Percentiles rank a stretch among this genome's conserved stretches.
Evolutionary conservation across 257 asterid genomes (phyloP).

Genomic region (Jaltomata sinuosa): DNA sequence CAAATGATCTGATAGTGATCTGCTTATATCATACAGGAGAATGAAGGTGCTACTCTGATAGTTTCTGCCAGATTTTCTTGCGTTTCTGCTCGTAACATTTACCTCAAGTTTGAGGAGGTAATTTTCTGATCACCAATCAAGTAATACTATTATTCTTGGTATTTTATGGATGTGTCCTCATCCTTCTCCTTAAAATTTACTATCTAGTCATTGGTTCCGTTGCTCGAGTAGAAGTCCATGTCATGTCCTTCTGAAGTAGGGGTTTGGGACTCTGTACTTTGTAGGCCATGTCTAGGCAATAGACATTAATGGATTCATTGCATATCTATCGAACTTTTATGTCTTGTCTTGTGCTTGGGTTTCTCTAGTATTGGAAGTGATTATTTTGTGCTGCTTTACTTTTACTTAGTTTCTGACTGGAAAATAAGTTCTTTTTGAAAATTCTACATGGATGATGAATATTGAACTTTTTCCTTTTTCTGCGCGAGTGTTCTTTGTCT

Average conservation of each 20-base stretch:
- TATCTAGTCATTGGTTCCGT: not conserved
- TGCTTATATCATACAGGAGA: conserved; percentile 39
- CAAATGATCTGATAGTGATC: not conserved
- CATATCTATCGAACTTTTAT: not conserved
- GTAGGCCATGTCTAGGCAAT: not conserved
- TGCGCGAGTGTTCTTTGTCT: not conserved
- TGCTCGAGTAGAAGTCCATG: not conserved
- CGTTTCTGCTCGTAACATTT: conserved; percentile 64
- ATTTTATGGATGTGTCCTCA: not conserved
- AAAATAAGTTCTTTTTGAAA: not conserved
- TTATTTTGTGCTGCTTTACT: not conserved
- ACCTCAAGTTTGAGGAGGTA: conserved; percentile 86
- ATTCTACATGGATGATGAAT: not conserved
- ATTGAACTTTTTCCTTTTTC: not conserved
- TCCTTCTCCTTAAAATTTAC: not conserved
- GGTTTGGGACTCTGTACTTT: not conserved
- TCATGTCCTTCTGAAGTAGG: not conserved
- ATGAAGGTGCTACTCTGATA: conserved; percentile 80
- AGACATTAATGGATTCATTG: not conserved
- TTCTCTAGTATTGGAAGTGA: not conserved
- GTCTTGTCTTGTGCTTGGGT: not conserved
- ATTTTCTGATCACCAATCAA: not conserved
- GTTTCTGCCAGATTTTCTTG: conserved; percentile 80
- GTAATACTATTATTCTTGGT: not conserved
- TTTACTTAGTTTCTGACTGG: not conserved